Evolutionary conservation across 305 asterid species (phyloP), one percentile per base, ranked within the genome.

Genomic region (Rubia tinctorum): DNA sequence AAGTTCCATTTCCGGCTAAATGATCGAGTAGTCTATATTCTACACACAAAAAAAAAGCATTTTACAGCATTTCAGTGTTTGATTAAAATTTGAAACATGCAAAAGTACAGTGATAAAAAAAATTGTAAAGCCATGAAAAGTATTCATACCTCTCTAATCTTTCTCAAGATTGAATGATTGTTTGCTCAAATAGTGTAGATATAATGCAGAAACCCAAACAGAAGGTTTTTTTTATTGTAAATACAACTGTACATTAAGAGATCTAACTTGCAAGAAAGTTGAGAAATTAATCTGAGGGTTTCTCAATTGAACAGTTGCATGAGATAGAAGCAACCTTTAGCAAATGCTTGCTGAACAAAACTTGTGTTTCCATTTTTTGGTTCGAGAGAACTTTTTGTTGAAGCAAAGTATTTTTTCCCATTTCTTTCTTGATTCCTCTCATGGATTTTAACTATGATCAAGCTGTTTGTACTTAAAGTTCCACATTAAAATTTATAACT

Each of bases 1-100:
- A 8, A 37, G 47, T 47, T 77, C 77, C 86, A 82, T 82, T 37
- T 18, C 42, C 17, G 11, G 8, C 23, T 59, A 69, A 37, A 3
- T 45, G 15, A 45, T 27, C 40, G 7, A 27, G 63, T 43, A 58
- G 2, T 43, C 4, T 22, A 9, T 68, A n/a, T 43, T 44, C 8
- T 11, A 4, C 7, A 4, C 2, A 30, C 37, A 37, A 37, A 4
- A 37, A 4, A 37, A 37, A 18, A 17, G 20, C 43, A 27, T 47
- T 30, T 11, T 18, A 47, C 34, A 73, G 63, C 22, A 61, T 17
- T 9, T 6, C 43, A 45, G 25, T 27, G 22, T 10, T 61, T 43
- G 61, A 73, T 45, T 23, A 45, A 37, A 22, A 42, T 14, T 40
- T 39, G 23, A 13, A 42, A 59, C 61, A 15, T 37, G 62, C 39